Evolutionary conservation across 2,329 filamentous ascomycete species (phyloP).

Genomic region (Achaetomium macrosporum): DNA sequence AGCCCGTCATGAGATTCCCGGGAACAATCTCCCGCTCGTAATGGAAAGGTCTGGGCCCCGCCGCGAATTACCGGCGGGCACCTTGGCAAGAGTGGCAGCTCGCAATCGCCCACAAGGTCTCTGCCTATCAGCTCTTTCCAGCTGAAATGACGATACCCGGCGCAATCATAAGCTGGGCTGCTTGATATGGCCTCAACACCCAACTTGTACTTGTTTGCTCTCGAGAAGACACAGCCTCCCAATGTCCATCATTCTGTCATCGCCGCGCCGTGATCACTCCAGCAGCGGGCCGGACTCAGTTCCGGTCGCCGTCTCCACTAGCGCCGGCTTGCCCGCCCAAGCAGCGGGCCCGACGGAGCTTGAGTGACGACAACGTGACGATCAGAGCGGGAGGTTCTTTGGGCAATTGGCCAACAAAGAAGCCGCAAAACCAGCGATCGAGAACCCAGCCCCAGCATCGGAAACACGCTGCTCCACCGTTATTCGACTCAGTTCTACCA

Average conservation of each 20-base stretch:
- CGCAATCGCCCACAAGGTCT: not conserved
- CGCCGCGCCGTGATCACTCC: not conserved
- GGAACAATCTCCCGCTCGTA: not conserved
- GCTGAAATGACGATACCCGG: constrained; percentile 14
- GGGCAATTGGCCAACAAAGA: not conserved
- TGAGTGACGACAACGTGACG: constrained; percentile 15
- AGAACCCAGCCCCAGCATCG: not conserved
- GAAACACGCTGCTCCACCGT: constrained; percentile 8
- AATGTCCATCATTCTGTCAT: not conserved
- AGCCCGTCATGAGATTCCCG: not conserved
- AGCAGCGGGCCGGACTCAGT: constrained; percentile 1
- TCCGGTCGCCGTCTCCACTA: constrained; percentile 7
- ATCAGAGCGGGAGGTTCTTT: not conserved
- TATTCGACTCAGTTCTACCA: constrained; percentile 2
- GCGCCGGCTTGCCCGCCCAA: not conserved
- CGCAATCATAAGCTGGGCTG: not conserved
- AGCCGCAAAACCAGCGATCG: not conserved
- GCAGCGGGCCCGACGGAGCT: not conserved
- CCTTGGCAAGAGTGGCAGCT: not conserved
- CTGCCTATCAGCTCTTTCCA: not conserved
- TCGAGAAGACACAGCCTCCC: not conserved
- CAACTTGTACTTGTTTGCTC: not conserved
- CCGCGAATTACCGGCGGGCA: constrained; percentile 4
- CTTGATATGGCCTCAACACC: not conserved
- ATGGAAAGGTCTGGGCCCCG: constrained; percentile 2